phyloP scores from a whole-genome alignment of 2,329 filamentous ascomycete species.

The Fusarium protoensiforme region DNA sequence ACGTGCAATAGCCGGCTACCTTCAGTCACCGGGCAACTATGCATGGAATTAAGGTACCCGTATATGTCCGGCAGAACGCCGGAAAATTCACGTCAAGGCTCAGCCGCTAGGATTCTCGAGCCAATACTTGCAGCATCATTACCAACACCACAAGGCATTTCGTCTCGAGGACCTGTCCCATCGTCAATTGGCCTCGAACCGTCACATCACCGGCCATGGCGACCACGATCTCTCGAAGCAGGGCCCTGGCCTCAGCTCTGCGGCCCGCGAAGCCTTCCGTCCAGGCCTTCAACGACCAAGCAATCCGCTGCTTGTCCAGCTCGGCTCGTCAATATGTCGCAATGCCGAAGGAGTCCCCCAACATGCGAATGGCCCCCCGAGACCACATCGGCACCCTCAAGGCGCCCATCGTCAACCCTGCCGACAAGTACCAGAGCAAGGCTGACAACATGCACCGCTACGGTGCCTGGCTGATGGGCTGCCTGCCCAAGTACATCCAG shows the following conservation, averaged over 20 bases:
- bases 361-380: conserved; percentile 74
- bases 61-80: conserved; percentile 45
- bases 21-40: not conserved
- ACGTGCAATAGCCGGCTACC: conserved; percentile 32
- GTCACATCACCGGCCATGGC: conserved; percentile 62
- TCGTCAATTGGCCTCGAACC: conserved; percentile 59
- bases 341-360: conserved; percentile 70
- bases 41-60: conserved; percentile 16
- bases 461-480: conserved; percentile 96
- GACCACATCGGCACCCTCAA: conserved; percentile 72
- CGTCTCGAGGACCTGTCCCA: conserved; percentile 39
- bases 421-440: conserved; percentile 92
- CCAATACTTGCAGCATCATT: conserved; percentile 46
- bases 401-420: conserved; percentile 85
- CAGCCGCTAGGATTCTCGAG: conserved; percentile 39
- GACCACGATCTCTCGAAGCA: conserved; percentile 67
- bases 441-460: conserved; percentile 91
- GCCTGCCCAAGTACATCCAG: conserved; percentile 96
- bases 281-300: conserved; percentile 53
- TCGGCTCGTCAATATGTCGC: conserved; percentile 62
- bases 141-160: conserved; percentile 45
- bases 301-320: conserved; percentile 62
- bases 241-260: conserved; percentile 66
- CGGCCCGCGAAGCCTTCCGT: conserved; percentile 61
- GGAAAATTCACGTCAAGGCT: conserved; percentile 35